Evolutionary conservation across 805 yeast species (phyloP).

Genomic region (Diddensiella transvaalensis): DNA sequence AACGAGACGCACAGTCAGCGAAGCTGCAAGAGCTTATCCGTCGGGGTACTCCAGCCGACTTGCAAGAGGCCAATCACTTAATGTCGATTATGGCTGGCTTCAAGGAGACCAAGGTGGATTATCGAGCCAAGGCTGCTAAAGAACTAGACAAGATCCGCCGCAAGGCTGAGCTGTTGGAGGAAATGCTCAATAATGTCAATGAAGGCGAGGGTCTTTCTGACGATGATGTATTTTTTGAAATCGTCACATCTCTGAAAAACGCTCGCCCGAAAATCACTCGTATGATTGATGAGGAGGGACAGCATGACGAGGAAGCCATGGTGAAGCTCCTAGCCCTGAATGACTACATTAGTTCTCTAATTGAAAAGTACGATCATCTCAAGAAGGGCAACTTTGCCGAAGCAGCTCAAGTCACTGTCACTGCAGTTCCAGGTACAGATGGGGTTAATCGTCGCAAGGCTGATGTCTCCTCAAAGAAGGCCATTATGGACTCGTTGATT

Average conservation of each 20-base stretch:
- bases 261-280: constrained; percentile 85
- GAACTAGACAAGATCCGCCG: constrained; percentile 81
- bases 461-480: constrained; percentile 32
- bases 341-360: constrained; percentile 67
- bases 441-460: constrained; percentile 21
- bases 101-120: constrained; percentile 71
- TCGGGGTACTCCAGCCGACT: constrained; percentile 92
- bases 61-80: constrained; percentile 91
- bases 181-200: constrained; percentile 58
- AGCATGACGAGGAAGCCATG: constrained; percentile 61
- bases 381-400: constrained; percentile 58
- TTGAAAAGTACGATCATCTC: constrained; percentile 63
- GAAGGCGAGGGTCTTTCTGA: constrained; percentile 36
- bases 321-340: constrained; percentile 63
- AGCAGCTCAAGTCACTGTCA: constrained; percentile 42
- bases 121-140: constrained; percentile 72
- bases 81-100: constrained; percentile 99
- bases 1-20: constrained; percentile 87
- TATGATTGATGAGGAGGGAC: constrained; percentile 70
- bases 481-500: constrained; percentile 52
- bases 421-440: constrained; percentile 38
- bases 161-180: constrained; percentile 81
- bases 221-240: constrained; percentile 75
- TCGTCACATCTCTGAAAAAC: constrained; percentile 71
- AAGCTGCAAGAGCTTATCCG: constrained; percentile 93